These are phyloP conservation scores for Gnomoniopsis sp. DNA, from an alignment of 2,329 filamentous ascomycete species.

Conservation along the genomic window DNA sequence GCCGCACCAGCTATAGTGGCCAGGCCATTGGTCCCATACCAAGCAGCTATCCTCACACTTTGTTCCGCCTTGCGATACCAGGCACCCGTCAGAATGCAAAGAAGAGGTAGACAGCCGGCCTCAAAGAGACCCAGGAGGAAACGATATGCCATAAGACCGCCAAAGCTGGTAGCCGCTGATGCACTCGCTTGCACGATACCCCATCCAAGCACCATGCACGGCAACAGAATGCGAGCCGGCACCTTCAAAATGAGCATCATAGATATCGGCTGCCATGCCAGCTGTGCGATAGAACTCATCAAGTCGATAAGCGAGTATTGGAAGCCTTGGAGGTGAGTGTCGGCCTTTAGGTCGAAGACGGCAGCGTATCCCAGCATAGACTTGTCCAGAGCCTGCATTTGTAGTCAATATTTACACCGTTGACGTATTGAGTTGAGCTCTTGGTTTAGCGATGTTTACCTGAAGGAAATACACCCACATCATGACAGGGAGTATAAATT, in stretches of 20 bases:
- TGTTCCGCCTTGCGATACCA: conserved; percentile 54
- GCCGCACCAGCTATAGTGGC: conserved; percentile 55
- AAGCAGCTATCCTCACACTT: conserved; percentile 59
- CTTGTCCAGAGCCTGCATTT: conserved; percentile 49
- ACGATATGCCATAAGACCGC: conserved; percentile 24
- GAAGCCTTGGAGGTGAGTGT: conserved; percentile 47
- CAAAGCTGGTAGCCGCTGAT: conserved; percentile 26
- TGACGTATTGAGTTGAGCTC: neutral
- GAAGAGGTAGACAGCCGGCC: conserved; percentile 39
- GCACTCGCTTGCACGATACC: conserved; percentile 37
- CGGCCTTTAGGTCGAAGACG: conserved; percentile 50
- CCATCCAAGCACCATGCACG: conserved; percentile 43
- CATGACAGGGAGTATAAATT: conserved; percentile 51
- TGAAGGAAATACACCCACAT: conserved; percentile 59
- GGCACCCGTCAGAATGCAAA: conserved; percentile 43
- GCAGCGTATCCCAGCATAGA: conserved; percentile 54
- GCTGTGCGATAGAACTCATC: conserved; percentile 56
- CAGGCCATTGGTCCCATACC: conserved; percentile 61
- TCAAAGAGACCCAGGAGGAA: conserved; percentile 34
- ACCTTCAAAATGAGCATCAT: conserved; percentile 59
- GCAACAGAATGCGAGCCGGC: conserved; percentile 57
- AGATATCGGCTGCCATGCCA: conserved; percentile 59
- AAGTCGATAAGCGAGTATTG: conserved; percentile 57
- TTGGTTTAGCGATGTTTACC: conserved; percentile 10
- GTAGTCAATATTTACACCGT: neutral